Conservation (phyloP, 2,329 filamentous ascomycete species). For the Phaeosphaeria sp. region DNA sequence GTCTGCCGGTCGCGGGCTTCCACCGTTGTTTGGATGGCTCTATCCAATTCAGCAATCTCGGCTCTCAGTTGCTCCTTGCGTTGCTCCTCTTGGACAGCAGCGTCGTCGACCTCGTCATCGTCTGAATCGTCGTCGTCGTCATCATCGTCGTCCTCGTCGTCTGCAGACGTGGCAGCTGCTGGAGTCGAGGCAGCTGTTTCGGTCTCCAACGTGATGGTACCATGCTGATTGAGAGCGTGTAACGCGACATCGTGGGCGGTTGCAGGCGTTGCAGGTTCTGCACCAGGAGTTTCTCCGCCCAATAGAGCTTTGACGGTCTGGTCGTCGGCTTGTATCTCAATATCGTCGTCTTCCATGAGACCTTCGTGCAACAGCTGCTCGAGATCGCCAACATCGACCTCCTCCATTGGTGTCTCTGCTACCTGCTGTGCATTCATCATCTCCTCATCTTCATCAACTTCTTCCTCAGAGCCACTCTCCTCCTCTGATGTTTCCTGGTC, state of each 20-base stretch:
- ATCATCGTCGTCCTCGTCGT: slow-evolving; percentile 53
- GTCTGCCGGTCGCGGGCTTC: slow-evolving; percentile 51
- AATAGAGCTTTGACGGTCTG: slow-evolving; percentile 42
- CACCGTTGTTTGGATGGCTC: slow-evolving; percentile 54
- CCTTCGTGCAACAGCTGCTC: slow-evolving; percentile 39
- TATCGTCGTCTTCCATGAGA: slow-evolving; percentile 44
- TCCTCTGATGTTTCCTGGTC: slow-evolving; percentile 53
- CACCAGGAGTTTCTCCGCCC: slow-evolving; percentile 25
- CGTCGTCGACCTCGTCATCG: slow-evolving; percentile 54
- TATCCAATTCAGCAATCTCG: slow-evolving; percentile 63
- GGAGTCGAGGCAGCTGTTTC: slow-evolving; percentile 42
- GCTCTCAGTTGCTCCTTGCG: slow-evolving; percentile 54
- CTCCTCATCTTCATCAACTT: slow-evolving; percentile 50
- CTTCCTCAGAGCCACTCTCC: slow-evolving; percentile 45
- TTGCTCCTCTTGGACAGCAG: slow-evolving; percentile 55
- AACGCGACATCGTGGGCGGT: slow-evolving; percentile 46
- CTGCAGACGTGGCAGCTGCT: slow-evolving; percentile 42
- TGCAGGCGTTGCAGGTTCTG: slow-evolving; percentile 43
- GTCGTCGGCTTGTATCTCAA: slow-evolving; percentile 37
- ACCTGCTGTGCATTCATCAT: slow-evolving; percentile 46
- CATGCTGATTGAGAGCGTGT: slow-evolving; percentile 42
- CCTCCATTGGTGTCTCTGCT: slow-evolving; percentile 51
- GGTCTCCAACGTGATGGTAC: slow-evolving; percentile 34
- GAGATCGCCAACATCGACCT: slow-evolving; percentile 48
- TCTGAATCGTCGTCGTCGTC: slow-evolving; percentile 52